These are phyloP conservation scores for Bocquillonia castaneifolia DNA, from an alignment of 441 rosid genomes.

Conservation along the genomic window DNA sequence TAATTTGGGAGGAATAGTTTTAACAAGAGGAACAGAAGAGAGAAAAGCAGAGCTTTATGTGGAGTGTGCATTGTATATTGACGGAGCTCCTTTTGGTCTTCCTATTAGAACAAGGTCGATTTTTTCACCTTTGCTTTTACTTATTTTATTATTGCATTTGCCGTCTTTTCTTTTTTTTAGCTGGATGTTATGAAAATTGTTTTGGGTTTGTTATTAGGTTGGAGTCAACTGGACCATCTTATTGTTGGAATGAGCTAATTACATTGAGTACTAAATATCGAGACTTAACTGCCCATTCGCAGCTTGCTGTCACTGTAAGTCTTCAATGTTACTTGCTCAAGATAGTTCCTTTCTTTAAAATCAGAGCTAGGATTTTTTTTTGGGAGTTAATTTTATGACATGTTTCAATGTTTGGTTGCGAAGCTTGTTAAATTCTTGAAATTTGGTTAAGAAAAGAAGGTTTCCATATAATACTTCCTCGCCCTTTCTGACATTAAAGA, in stretches of 20 bases:
- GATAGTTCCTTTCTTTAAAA: not conserved
- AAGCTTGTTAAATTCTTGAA: too few species aligned
- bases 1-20: constrained; percentile 37
- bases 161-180: not conserved
- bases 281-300: constrained; percentile 83
- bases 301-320: constrained; percentile 81
- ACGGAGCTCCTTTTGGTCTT: constrained; percentile 90
- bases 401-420: too few species aligned
- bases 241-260: constrained; percentile 85
- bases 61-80: constrained; percentile 83
- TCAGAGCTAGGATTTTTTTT: too few species aligned
- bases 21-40: constrained; percentile 42
- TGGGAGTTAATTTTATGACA: too few species aligned
- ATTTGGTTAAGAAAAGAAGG: too few species aligned
- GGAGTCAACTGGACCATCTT: constrained; percentile 70
- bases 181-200: not conserved
- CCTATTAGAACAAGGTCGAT: constrained; percentile 74
- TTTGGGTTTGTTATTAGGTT: constrained; percentile 35
- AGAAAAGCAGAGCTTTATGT: constrained; percentile 65
- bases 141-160: not conserved
- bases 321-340: not conserved
- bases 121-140: not conserved
- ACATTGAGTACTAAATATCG: constrained; percentile 77
- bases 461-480: too few species aligned
- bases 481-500: too few species aligned